Conservation (phyloP, 345 rosid species). For the Hibiscus mutabilis region DNA sequence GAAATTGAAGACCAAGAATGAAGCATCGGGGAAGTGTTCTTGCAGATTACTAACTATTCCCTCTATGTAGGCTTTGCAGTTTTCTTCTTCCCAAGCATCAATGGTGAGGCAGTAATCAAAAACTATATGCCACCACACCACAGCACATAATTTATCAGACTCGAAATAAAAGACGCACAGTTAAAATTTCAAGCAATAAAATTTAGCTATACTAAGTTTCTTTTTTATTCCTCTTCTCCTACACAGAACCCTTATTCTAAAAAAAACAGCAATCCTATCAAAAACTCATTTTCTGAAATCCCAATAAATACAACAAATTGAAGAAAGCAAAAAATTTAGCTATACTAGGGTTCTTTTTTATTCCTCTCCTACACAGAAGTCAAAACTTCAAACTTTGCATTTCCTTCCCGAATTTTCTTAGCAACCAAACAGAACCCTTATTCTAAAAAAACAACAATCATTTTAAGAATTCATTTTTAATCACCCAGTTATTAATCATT, state of each 20-base stretch:
- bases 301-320: too few species aligned
- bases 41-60: constrained; percentile 65
- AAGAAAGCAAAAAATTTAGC: too few species aligned
- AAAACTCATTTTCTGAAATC: too few species aligned
- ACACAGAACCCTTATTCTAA: too few species aligned
- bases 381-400: neutral
- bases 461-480: too few species aligned
- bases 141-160: constrained; percentile 14
- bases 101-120: constrained; percentile 85
- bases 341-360: too few species aligned
- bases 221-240: neutral
- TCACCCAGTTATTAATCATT: neutral
- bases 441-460: too few species aligned
- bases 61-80: constrained; percentile 52
- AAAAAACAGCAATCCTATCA: too few species aligned
- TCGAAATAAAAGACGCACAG: constrained; percentile 3
- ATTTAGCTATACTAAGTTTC: neutral
- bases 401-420: constrained; percentile 1
- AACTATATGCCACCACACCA: constrained; percentile 32
- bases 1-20: constrained; percentile 81
- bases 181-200: neutral
- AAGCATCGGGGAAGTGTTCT: constrained; percentile 71
- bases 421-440: too few species aligned
- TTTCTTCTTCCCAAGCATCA: constrained; percentile 56
- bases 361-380: constrained; percentile 2